phyloP scores from a whole-genome alignment of 495 filamentous ascomycete species.

The Hypoxylon subgilvum region DNA sequence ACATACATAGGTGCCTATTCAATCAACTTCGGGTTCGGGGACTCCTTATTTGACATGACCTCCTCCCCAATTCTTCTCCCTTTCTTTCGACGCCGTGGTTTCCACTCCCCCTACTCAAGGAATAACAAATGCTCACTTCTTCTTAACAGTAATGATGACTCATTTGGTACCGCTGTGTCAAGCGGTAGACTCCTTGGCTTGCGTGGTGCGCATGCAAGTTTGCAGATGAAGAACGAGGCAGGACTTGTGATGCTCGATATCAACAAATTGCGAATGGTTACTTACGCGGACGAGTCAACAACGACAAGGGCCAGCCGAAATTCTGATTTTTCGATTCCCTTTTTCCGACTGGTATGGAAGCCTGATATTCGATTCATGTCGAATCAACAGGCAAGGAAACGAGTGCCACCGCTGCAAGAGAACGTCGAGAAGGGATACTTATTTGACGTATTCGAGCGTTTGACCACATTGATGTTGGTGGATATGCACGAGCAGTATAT shows the following conservation, averaged over 20 bases:
- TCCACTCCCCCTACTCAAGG: too few relatives aligned
- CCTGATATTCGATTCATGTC: slow-evolving; percentile 36
- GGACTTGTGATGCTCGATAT: slow-evolving; percentile 14
- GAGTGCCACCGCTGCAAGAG: slow-evolving; percentile 6
- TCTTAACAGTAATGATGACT: too few relatives aligned
- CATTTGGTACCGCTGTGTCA: slow-evolving; percentile 1
- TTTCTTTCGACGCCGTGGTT: too few relatives aligned
- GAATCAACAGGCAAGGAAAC: neutral
- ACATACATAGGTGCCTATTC: too few relatives aligned
- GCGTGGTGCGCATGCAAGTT: slow-evolving; percentile 3
- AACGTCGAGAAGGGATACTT: slow-evolving; percentile 3
- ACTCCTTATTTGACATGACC: too few relatives aligned
- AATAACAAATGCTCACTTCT: too few relatives aligned
- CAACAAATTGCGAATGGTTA: slow-evolving; percentile 5
- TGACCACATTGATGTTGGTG: too few relatives aligned
- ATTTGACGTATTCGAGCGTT: too few relatives aligned
- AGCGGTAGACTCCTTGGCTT: slow-evolving; percentile 6
- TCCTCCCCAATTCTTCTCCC: too few relatives aligned
- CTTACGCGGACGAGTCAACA: neutral
- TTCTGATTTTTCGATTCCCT: slow-evolving; percentile 2
- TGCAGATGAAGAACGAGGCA: neutral
- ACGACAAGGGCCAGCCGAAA: too few relatives aligned
- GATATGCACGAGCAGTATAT: too few relatives aligned
- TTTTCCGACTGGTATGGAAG: slow-evolving; percentile 20
- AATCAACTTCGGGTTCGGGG: too few relatives aligned